Evolutionary conservation across 2,329 filamentous ascomycete species (phyloP).

Genomic region (Calycina herbarum): DNA sequence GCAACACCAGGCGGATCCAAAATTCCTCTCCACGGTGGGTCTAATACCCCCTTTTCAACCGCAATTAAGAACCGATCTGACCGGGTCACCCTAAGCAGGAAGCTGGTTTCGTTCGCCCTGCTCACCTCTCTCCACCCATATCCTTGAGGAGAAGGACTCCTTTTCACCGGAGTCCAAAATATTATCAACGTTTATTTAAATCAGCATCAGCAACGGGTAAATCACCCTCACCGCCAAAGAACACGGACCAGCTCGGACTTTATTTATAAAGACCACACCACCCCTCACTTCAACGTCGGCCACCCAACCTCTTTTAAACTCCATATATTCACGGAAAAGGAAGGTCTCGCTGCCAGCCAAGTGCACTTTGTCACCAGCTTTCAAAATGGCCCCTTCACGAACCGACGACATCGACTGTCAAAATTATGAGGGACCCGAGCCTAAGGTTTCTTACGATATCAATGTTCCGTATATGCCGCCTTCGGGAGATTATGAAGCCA

Average conservation of each 20-base stretch:
- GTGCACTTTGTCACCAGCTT: background rate
- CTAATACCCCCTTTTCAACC: slow-evolving; percentile 1
- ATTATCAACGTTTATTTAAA: slow-evolving; percentile 3
- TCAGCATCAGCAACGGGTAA: slow-evolving; percentile 12
- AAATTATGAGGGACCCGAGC: slow-evolving; percentile 17
- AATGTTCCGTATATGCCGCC: slow-evolving; percentile 47
- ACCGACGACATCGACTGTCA: slow-evolving; percentile 23
- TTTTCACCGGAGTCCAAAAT: background rate
- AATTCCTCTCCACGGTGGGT: slow-evolving; percentile 5
- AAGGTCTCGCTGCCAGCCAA: background rate
- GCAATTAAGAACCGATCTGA: slow-evolving; percentile 5
- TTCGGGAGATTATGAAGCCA: slow-evolving; percentile 40
- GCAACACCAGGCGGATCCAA: background rate
- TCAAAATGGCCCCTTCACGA: slow-evolving; percentile 28
- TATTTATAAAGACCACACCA: slow-evolving; percentile 6
- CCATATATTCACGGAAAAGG: background rate
- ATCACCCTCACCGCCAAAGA: slow-evolving; percentile 12
- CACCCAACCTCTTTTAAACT: background rate
- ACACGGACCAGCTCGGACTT: slow-evolving; percentile 8
- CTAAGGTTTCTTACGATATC: slow-evolving; percentile 44
- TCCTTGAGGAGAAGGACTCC: slow-evolving; percentile 2
- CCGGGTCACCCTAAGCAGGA: slow-evolving; percentile 9
- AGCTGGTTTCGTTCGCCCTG: background rate
- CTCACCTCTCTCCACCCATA: slow-evolving; percentile 1
- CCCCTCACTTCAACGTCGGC: slow-evolving; percentile 3